phyloP scores from a whole-genome alignment of 1,284 basidiomycete species.

The Trametes polyzona region DNA sequence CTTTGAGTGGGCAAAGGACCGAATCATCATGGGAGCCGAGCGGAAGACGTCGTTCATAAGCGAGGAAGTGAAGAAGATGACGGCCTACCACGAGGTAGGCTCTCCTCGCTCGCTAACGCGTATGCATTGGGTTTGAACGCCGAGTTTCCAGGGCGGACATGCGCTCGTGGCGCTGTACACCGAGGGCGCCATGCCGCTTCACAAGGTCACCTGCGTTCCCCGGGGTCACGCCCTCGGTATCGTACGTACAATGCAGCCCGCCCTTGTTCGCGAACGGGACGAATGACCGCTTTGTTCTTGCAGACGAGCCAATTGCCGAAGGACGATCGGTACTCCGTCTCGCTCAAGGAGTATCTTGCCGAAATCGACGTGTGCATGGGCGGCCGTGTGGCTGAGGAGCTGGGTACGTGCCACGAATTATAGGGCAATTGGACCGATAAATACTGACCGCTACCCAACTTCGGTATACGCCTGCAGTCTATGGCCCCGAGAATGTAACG shows the following conservation, averaged over 20 bases:
- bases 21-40: slow-evolving; percentile 95
- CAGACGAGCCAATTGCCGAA: slow-evolving; percentile 89
- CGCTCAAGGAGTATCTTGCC: slow-evolving; percentile 74
- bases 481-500: slow-evolving; percentile 85
- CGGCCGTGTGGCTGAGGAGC: slow-evolving; percentile 90
- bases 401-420: slow-evolving; percentile 54
- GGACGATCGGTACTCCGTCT: slow-evolving; percentile 77
- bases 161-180: slow-evolving; percentile 91
- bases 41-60: slow-evolving; percentile 87
- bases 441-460: slow-evolving; percentile 13
- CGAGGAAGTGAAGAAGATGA: slow-evolving; percentile 82
- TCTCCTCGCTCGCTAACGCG: slow-evolving; percentile 12
- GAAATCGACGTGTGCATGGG: slow-evolving; percentile 91
- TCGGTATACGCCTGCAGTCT: slow-evolving; percentile 54
- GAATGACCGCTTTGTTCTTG: neutral
- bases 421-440: neutral
- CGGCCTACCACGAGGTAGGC: slow-evolving; percentile 89
- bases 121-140: slow-evolving; percentile 9
- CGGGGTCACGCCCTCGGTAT: slow-evolving; percentile 91
- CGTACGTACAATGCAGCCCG: slow-evolving; percentile 50
- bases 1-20: slow-evolving; percentile 58
- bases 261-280: neutral
- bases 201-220: slow-evolving; percentile 95
- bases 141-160: slow-evolving; percentile 75
- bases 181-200: slow-evolving; percentile 90